Evolutionary conservation across 495 filamentous ascomycete species (phyloP), one percentile per base, ranked within the genome.

Genomic region (Oleoguttula mirabilis): DNA sequence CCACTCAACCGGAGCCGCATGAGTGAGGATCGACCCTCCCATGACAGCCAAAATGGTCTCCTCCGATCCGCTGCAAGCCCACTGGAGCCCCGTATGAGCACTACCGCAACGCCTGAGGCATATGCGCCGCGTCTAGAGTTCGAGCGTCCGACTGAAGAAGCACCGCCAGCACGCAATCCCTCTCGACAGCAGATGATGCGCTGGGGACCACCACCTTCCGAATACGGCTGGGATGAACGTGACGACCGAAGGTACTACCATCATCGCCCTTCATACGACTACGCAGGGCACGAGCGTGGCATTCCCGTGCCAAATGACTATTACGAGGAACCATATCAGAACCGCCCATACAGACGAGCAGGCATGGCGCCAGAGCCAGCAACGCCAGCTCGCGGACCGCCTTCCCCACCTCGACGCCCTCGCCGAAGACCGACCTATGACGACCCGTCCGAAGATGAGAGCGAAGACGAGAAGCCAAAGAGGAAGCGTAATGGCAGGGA

Each of bases 121-220:
- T 30, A 45, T 23, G 42, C 25, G 19, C 32, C 32, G 30, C 42
- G 42, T 3, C 21, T 38, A 3, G 42, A 38, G 4, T 36, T 15
- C 34, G 42, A 45, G 4, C 32, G 32, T 10, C 34, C 42, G 16
- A 21, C 37, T 19, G 42, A 45, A 14, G 42, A 45, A 11, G 8
- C 22, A 27, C 42, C 34, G 14, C 42, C 42, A 4, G 21, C 42
- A 12, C 37, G 42, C 8, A 32, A 45, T 19, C 42, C 42, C 10
- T 45, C 42, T 16, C 20, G 42, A 3, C 42, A 45, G 32, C 42
- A 45, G 32, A 45, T 45, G 42, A 45, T 45, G 42, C 42, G 42
- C 3, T 45, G 34, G 32, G 42, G 34, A 3, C 32, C 32, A 8
- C 32, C 42, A 4, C 32, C 42, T 8, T 30, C 20, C 42, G 42